These are phyloP conservation scores for Pistacia atlantica DNA, from an alignment of 345 rosid genomes.

Conservation along the genomic window DNA sequence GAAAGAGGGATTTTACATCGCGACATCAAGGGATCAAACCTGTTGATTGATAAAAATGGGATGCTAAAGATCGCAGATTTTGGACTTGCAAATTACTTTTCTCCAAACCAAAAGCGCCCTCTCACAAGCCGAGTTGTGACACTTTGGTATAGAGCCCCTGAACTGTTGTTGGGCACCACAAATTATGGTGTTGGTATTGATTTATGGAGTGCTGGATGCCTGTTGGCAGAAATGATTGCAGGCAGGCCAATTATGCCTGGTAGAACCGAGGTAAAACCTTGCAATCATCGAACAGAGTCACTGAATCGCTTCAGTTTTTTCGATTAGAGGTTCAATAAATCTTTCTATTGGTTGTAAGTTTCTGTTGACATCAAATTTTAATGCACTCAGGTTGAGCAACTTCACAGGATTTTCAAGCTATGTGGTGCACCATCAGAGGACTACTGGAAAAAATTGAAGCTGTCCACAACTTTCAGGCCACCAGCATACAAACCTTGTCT, in stretches of 20 bases:
- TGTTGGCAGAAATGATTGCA: constrained; percentile 64
- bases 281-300: background rate
- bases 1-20: constrained; percentile 61
- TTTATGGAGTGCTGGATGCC: constrained; percentile 75
- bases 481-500: constrained; percentile 47
- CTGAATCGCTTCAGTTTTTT: background rate
- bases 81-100: constrained; percentile 58
- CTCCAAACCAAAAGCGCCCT: constrained; percentile 37
- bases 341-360: background rate
- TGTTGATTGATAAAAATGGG: constrained; percentile 56
- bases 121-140: constrained; percentile 67
- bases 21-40: constrained; percentile 66
- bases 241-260: constrained; percentile 63
- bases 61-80: constrained; percentile 64
- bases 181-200: constrained; percentile 62
- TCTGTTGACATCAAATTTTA: constrained; percentile 6
- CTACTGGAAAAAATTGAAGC: constrained; percentile 76
- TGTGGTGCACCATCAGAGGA: constrained; percentile 90
- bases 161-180: constrained; percentile 59
- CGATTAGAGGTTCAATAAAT: background rate
- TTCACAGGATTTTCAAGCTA: constrained; percentile 79
- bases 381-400: constrained; percentile 70
- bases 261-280: constrained; percentile 51
- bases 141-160: constrained; percentile 73
- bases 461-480: constrained; percentile 61